A percentile compares a stretch with the other conserved stretches of the same genome.
These are phyloP conservation scores for Dacryopinax primogenitus DNA, from an alignment of 768 basidiomycete species.

Conservation along the genomic window DNA sequence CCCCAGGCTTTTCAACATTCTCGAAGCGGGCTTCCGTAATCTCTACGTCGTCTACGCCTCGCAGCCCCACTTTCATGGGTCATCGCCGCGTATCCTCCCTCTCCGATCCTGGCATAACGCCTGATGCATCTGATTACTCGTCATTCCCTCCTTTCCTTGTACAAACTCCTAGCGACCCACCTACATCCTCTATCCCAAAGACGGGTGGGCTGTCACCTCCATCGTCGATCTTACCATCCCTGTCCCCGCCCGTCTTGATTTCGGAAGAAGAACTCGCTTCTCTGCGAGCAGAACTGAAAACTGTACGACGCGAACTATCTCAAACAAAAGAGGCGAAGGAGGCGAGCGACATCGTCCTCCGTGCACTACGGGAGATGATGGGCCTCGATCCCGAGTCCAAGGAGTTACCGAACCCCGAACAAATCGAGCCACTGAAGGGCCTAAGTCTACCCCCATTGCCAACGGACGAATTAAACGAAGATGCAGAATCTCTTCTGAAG, in stretches of 20 bases:
- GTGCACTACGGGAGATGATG: background rate
- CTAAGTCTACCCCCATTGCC: background rate
- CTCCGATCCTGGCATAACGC: background rate
- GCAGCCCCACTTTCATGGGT: background rate
- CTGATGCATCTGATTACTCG: background rate
- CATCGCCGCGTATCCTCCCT: background rate
- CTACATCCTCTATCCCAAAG: background rate
- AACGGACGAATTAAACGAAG: background rate
- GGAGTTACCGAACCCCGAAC: background rate
- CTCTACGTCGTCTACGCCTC: background rate
- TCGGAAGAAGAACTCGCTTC: background rate
- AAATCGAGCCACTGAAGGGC: background rate
- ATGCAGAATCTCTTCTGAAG: background rate
- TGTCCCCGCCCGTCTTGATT: background rate
- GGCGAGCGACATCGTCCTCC: background rate
- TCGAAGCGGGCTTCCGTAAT: background rate
- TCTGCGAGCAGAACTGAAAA: background rate
- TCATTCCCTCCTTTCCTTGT: background rate
- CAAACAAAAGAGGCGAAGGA: background rate
- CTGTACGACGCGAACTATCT: background rate
- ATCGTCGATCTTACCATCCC: background rate
- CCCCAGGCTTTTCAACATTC: background rate
- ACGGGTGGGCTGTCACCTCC: background rate
- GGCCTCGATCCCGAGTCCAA: slow-evolving; percentile 1
- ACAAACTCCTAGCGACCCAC: background rate